Conservation (phyloP, 2,329 filamentous ascomycete species). For the Stagonosporopsis cucurbitacearum region DNA sequence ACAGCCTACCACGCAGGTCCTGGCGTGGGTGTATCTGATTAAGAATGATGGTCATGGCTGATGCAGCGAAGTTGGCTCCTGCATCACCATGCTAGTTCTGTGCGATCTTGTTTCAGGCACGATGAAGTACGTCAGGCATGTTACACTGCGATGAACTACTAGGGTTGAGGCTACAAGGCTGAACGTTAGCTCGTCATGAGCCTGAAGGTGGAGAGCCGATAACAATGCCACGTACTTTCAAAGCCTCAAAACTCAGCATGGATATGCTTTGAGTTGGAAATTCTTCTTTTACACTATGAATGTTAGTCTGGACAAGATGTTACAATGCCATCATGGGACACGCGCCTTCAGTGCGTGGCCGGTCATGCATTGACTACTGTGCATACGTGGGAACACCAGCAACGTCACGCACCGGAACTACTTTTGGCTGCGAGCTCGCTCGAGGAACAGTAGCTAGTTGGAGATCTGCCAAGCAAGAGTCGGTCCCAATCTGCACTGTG, state of each 20-base stretch:
- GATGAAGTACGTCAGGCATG: slow-evolving; percentile 5
- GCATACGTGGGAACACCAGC: background rate
- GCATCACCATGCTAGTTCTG: background rate
- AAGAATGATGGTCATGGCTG: background rate
- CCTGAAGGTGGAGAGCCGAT: slow-evolving; percentile 4
- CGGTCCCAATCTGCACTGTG: background rate
- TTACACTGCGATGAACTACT: slow-evolving; percentile 1
- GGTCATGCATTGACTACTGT: background rate
- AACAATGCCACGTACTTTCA: background rate
- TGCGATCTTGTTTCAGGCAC: background rate
- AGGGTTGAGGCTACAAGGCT: background rate
- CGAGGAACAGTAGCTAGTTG: background rate
- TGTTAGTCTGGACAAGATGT: background rate
- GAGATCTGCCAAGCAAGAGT: background rate
- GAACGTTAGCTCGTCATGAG: background rate
- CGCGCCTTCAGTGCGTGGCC: background rate
- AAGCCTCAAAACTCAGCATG: background rate
- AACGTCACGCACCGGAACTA: background rate
- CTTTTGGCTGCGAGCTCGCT: background rate
- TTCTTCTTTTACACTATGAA: background rate
- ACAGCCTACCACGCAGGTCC: background rate
- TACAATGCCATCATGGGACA: background rate
- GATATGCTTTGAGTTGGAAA: background rate
- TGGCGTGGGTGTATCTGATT: background rate
- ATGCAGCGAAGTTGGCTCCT: background rate